Evolutionary conservation across 2,329 filamentous ascomycete species (phyloP).

Genomic region (Aureobasidium zeae): DNA sequence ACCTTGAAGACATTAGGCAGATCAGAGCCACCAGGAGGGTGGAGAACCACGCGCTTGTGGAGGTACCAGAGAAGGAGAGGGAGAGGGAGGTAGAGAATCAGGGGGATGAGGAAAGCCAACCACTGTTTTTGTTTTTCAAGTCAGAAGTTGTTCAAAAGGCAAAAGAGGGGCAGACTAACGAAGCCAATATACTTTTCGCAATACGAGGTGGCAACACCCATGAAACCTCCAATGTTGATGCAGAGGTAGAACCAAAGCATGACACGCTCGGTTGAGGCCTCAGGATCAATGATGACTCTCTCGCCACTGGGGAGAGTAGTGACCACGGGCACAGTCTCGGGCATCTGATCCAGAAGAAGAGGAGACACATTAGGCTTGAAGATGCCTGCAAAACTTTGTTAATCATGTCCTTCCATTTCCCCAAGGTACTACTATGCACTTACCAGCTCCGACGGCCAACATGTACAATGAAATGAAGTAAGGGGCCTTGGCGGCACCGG

Average conservation of each 20-base stretch:
- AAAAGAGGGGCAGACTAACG: no score
- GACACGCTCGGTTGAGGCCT: conserved; percentile 37
- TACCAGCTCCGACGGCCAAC: conserved; percentile 31
- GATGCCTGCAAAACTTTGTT: conserved; percentile 42
- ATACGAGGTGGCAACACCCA: conserved; percentile 55
- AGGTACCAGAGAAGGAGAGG: conserved; percentile 24
- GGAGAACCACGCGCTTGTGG: conserved; percentile 21
- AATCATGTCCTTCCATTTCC: no score
- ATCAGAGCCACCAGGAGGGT: conserved; percentile 22
- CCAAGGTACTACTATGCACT: no score
- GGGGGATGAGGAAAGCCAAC: conserved; percentile 52
- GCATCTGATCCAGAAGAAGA: conserved; percentile 38
- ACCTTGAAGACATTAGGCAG: conserved; percentile 22
- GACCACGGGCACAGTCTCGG: conserved; percentile 32
- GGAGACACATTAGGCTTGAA: conserved; percentile 64
- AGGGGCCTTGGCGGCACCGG: conserved; percentile 29
- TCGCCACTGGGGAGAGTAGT: conserved; percentile 33
- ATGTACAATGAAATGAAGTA: conserved; percentile 36
- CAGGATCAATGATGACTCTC: conserved; percentile 38
- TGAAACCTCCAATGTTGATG: conserved; percentile 65
- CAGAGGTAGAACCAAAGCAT: conserved; percentile 58
- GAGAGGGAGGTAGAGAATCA: conserved; percentile 51
- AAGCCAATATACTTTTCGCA: conserved; percentile 55
- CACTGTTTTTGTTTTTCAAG: no score
- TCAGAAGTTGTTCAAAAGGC: no score